Percentiles rank a stretch among this genome's conserved stretches.
phyloP scores from a whole-genome alignment of 192 early-diverging fungal genomes.

The Chytriomyces hyalinus region DNA sequence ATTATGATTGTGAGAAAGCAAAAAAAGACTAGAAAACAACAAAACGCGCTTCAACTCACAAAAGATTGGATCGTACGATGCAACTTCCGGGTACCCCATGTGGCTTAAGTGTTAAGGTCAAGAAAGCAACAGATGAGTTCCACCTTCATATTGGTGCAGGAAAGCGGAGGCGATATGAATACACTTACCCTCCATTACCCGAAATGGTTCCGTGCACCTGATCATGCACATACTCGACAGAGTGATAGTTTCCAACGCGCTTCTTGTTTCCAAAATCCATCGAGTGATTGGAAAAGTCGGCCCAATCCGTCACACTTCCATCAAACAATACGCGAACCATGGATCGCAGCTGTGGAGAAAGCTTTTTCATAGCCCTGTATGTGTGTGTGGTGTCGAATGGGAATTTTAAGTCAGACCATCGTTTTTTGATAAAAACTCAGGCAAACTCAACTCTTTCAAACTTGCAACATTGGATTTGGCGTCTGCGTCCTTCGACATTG shows the following conservation, averaged over 20 bases:
- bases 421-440: neutral
- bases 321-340: constrained; percentile 28
- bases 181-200: neutral
- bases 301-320: constrained; percentile 18
- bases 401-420: neutral
- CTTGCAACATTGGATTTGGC: constrained; percentile 3
- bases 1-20: too few species aligned
- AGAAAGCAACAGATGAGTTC: too few species aligned
- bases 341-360: constrained; percentile 11
- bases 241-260: constrained; percentile 20
- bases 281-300: constrained; percentile 19
- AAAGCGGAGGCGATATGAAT: too few species aligned
- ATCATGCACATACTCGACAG: constrained; percentile 23
- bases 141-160: too few species aligned
- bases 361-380: neutral
- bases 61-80: constrained; percentile 26
- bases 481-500: neutral
- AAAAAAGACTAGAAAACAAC: too few species aligned
- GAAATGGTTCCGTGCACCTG: constrained; percentile 21
- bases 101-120: neutral
- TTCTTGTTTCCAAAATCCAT: constrained; percentile 6
- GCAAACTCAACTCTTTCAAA: neutral
- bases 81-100: constrained; percentile 25
- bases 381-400: neutral
- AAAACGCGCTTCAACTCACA: neutral